Evolutionary conservation across 169 alveolate genomes (phyloP).

Genomic region (Pseudocohnilembus persalinus): DNA sequence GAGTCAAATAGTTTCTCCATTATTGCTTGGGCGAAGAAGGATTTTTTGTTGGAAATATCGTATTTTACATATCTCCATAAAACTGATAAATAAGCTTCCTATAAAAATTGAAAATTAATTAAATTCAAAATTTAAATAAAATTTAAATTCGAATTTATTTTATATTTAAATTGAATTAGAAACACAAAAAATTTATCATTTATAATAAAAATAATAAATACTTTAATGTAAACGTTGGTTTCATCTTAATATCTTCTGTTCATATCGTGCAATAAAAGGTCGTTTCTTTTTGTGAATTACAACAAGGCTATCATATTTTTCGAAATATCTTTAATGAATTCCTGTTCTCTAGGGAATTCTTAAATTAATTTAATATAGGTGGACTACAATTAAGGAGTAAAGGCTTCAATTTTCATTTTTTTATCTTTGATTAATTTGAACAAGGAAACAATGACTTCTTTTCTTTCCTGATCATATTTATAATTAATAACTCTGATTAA

Average conservation of each 20-base stretch:
- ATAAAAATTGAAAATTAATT: not conserved
- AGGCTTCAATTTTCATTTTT: not conserved
- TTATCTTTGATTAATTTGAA: conserved; percentile 2
- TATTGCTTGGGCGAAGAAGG: not conserved
- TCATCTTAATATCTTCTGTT: not conserved
- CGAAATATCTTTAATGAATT: not conserved
- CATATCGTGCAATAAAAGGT: not conserved
- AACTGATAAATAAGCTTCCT: not conserved
- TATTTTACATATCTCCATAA: no score
- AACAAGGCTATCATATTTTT: conserved; percentile 2
- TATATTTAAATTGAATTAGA: no score
- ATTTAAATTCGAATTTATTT: no score
- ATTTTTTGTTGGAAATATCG: not conserved
- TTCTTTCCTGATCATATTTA: not conserved
- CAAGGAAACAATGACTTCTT: not conserved
- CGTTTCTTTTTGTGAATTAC: not conserved
- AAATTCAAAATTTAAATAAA: no score
- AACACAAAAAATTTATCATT: no score
- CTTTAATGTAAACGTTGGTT: no score
- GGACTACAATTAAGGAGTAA: conserved; percentile 8
- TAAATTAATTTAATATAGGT: conserved; percentile 5
- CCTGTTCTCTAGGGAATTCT: conserved; percentile 24
- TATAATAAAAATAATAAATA: no score
- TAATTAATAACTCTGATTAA: conserved; percentile 23
- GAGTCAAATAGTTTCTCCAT: not conserved